Percentiles rank a stretch among this genome's conserved stretches.
Evolutionary conservation across 2,329 filamentous ascomycete genomes (phyloP).

Genomic region (Diplocarpon mali): DNA sequence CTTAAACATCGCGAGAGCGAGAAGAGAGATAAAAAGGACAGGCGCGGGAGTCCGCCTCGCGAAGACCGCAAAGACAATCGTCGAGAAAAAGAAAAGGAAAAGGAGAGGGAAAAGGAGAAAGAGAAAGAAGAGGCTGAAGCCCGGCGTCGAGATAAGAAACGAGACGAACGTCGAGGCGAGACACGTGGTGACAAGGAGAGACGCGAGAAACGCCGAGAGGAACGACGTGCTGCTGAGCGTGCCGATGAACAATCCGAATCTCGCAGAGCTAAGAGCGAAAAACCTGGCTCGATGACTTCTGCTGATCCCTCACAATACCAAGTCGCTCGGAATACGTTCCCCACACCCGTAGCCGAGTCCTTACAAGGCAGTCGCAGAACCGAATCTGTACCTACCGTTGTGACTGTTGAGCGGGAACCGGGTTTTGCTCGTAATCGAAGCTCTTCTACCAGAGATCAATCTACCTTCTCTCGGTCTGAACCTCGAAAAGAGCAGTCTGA

Average conservation of each 20-base stretch:
- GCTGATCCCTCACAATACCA: slow-evolving; percentile 50
- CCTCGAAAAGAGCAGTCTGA: slow-evolving; percentile 9
- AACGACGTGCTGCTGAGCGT: slow-evolving; percentile 8
- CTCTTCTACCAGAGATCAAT: slow-evolving; percentile 19
- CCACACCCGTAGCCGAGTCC: slow-evolving; percentile 31
- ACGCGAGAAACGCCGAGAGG: slow-evolving; percentile 28
- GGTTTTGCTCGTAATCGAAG: slow-evolving; percentile 25
- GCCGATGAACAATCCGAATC: slow-evolving; percentile 7
- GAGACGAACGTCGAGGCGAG: slow-evolving; percentile 23
- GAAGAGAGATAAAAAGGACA: slow-evolving; percentile 15
- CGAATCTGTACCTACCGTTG: slow-evolving; percentile 32
- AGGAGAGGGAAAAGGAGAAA: slow-evolving; percentile 20
- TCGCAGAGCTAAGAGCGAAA: slow-evolving; percentile 24
- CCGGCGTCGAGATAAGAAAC: slow-evolving; percentile 17
- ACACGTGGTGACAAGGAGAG: slow-evolving; percentile 25
- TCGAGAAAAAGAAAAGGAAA: slow-evolving; percentile 19
- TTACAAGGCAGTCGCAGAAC: slow-evolving; percentile 10
- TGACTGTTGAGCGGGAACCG: slow-evolving; percentile 44
- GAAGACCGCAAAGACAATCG: slow-evolving; percentile 18
- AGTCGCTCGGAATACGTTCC: slow-evolving; percentile 41
- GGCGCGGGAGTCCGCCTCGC: slow-evolving; percentile 17
- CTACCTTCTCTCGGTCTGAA: slow-evolving; percentile 9
- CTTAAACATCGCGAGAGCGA: slow-evolving; percentile 9
- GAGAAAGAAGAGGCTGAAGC: slow-evolving; percentile 15
- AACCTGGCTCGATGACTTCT: slow-evolving; percentile 20